phyloP scores from a whole-genome alignment of 768 basidiomycete species.

The Lentinula raphanica region DNA sequence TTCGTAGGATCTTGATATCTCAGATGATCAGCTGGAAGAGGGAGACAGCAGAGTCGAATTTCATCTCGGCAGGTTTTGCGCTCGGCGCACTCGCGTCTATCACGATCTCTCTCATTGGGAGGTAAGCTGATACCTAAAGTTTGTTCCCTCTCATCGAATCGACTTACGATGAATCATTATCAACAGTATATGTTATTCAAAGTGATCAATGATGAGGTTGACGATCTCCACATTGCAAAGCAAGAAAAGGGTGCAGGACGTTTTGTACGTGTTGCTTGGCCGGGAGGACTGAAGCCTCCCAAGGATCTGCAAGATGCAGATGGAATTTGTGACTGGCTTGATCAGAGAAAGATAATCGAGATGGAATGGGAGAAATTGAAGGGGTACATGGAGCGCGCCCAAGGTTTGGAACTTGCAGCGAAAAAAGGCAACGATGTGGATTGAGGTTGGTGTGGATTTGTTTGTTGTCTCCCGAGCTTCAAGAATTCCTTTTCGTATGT shows the following conservation, averaged over 20 bases:
- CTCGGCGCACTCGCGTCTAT: conserved; percentile 57
- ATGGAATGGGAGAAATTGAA: conserved; percentile 68
- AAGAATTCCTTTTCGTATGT: no score
- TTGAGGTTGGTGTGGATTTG: background rate
- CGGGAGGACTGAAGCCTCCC: conserved; percentile 53
- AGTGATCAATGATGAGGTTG: conserved; percentile 51
- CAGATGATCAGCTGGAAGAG: conserved; percentile 6
- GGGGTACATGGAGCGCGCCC: conserved; percentile 70
- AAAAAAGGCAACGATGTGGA: conserved; percentile 40
- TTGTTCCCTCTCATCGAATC: conserved; percentile 11
- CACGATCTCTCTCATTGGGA: conserved; percentile 82
- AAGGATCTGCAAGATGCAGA: conserved; percentile 69
- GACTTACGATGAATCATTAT: background rate
- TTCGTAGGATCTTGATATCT: conserved; percentile 13
- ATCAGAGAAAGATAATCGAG: conserved; percentile 60
- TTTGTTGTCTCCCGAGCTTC: background rate
- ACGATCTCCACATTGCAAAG: conserved; percentile 37
- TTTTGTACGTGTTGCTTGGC: conserved; percentile 58
- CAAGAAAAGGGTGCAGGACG: conserved; percentile 26
- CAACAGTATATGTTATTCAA: conserved; percentile 62
- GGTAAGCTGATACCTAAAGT: conserved; percentile 38
- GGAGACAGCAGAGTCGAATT: conserved; percentile 32
- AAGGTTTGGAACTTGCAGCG: conserved; percentile 48
- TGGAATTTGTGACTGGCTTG: conserved; percentile 77
- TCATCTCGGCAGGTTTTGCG: conserved; percentile 78